A percentile compares a stretch with the other conserved stretches of the same genome.
Evolutionary conservation across 2,329 filamentous ascomycete genomes (phyloP).

Genomic region (Lasiodiplodia citricola): DNA sequence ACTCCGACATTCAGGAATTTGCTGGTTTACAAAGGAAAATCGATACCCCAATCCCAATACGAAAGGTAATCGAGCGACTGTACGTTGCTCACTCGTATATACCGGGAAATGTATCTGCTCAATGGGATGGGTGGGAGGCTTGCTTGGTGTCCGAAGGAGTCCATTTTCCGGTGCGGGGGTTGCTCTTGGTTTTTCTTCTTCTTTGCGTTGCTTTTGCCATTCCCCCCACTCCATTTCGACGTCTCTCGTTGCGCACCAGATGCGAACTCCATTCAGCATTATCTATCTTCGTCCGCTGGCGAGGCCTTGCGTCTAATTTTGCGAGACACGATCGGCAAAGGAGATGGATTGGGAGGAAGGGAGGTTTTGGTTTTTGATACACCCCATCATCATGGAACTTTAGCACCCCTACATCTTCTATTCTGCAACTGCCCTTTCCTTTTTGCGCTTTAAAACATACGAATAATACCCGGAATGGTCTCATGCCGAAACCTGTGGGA

Average conservation of each 20-base stretch:
- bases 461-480: constrained; percentile 26
- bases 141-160: constrained; percentile 28
- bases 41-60: constrained; percentile 28
- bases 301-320: background rate
- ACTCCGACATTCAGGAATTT: constrained; percentile 26
- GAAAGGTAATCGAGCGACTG: constrained; percentile 24
- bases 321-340: constrained; percentile 8
- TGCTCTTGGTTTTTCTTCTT: constrained; percentile 25
- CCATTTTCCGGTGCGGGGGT: constrained; percentile 25
- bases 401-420: constrained; percentile 18
- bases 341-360: constrained; percentile 4
- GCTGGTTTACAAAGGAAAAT: constrained; percentile 29
- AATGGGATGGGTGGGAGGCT: constrained; percentile 26
- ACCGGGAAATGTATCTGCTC: constrained; percentile 28
- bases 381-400: constrained; percentile 18
- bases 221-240: constrained; percentile 21
- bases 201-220: constrained; percentile 12
- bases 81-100: constrained; percentile 27
- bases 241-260: constrained; percentile 24
- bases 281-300: constrained; percentile 8
- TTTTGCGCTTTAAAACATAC: constrained; percentile 23
- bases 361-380: constrained; percentile 20
- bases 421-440: background rate
- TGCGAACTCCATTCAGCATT: constrained; percentile 14
- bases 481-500: constrained; percentile 24